Base-by-base conservation (phyloP, 2,329 filamentous ascomycete species). In the Nemania sp. region DNA sequence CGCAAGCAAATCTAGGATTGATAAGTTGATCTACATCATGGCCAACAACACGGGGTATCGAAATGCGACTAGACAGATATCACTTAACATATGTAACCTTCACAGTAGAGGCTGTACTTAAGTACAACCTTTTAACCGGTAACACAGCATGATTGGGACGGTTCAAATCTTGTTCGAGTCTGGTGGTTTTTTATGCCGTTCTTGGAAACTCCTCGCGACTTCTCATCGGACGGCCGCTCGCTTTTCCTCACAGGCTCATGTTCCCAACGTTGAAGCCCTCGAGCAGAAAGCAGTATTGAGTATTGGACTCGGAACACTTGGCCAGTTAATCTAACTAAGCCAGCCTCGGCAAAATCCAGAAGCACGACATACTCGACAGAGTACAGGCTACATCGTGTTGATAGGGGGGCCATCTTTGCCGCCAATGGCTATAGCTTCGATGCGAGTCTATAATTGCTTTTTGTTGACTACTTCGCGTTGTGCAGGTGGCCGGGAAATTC, bases 401-500 rank as follows among this genome's bases (percentile, higher is more conserved):
- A 56, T 63, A 57, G 54, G 54, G 54, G 54, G 39, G 13, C 17
- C 29, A 13, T 45, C 45, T 54, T n/a, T n/a, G 39, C 54, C 55
- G 45, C 46, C 37, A 46, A 40, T 13, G 32, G 43, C 17, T 42
- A 43, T 53, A 43, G 47, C 37, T 48, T 58, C 47, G 37, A 48
- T 20, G 18, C 13, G 37, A 55, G 54, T 37, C 34, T 25, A 53
- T 54, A 58, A 52, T 59, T 65, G 29, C 56, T 59, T 62, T 62
- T n/a, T 62, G 39, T 55, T 39, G 18, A 54, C 42, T 55, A 37
- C 20, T 52, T 43, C 34, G 52, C 18, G 46, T 50, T 62, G 42
- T 60, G 57, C 50, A 63, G 52, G 56, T 35, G 53, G 40, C 17
- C 53, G 54, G 54, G 46, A 56, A 50, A 45, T 47, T 47, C 47